Evolutionary conservation across 805 yeast species (phyloP), one percentile per base, ranked within the genome.

Genomic region (Nakazawaea ishiwadae): DNA sequence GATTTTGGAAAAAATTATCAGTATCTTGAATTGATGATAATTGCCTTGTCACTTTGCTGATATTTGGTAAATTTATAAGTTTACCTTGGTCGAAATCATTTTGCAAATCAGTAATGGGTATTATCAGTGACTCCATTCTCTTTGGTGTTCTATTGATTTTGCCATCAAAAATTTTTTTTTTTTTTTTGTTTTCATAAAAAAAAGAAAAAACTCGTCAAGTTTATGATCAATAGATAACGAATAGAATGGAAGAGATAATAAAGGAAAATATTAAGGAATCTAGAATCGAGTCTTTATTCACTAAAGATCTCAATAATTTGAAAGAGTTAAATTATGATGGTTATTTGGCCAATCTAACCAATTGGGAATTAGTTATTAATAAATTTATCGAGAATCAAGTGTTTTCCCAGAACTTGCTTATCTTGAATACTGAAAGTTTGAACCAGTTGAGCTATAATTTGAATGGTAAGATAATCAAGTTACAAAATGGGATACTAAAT

Each of bases 261-360:
- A 29, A 11, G 20, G 40, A 28, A 19, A 39, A 40, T 5, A 14
- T 35, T 15, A 40, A 40, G 24, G 44, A 35, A 11, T 21, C 44
- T 10, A 18, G 44, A 29, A 14, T 35, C 9, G 44, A 40, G 27
- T 35, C 39, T 3, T 18, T 40, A 12, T 40, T 40, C 36, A 34
- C 35, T 11, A 35, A 31, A 24, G 35, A 40, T 15, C 27, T 40
- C 10, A 9, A n/a, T 21, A 35, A 29, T 7, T 35, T 40, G 26
- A 29, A 40, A 35, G 39, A 40, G 18, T 20, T 31, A 19, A 40
- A 40, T 36, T 23, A 20, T 7, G 44, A 40, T 18, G 44, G 44
- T 6, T 40, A 35, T n/a, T 9, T 12, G 35, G 44, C 44, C 16
- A 40, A 40, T 19, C 9, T 40, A 8, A 11, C n/a, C 16, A 30